Base-by-base conservation (phyloP, 192 early-diverging fungal species). In the Coemansia sp. region DNA sequence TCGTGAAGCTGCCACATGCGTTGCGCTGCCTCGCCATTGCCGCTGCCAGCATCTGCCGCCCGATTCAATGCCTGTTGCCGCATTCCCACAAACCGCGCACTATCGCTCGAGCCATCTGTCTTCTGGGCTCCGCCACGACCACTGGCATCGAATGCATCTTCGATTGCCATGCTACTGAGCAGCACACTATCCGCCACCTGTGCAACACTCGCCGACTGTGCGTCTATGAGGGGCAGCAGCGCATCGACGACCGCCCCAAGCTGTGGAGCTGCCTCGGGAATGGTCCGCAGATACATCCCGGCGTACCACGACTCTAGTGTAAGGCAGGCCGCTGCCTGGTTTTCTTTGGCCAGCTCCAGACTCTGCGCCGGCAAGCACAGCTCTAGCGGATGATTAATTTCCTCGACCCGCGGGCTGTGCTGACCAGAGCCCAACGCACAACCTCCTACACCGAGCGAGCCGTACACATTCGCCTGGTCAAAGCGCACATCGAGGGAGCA, bases 1-100 rank as follows among this genome's bases (percentile, higher is more conserved):
- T 83, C 80, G 34, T 73, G 68, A 11, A 83, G 23, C 8, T 74
- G 75, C 80, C 80, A 83, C 34, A 18, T 26, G 46, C 68, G 75
- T 46, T 56, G 9, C 8, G 18, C 24, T 4, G 51, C 6, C 10
- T 62, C 51, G 24, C 51, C 16, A 53, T 53, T 26, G 21, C 21
- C 24, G 24, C 21, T 3, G 30, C 30, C 30, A 30, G 4, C 14
- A 18, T 23, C 46, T 18, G 8, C 8, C 0, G 4, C 6, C 2
- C 46, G 2, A 0, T 49, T 49, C 20, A 49, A 18, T 6, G 64
- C 41, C 26, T 45, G 45, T 18, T 1, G 35, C 5, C 75, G 69
- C 62, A 69, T 56, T 18, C 44, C 39, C 4, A 57, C 55, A 53
- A 60, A 60, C 16, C 16, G 21, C 26, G 6, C 14, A 26, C 10